Conservation (phyloP, 2,329 filamentous ascomycete species). For the Penicillium sclerotigenum region DNA sequence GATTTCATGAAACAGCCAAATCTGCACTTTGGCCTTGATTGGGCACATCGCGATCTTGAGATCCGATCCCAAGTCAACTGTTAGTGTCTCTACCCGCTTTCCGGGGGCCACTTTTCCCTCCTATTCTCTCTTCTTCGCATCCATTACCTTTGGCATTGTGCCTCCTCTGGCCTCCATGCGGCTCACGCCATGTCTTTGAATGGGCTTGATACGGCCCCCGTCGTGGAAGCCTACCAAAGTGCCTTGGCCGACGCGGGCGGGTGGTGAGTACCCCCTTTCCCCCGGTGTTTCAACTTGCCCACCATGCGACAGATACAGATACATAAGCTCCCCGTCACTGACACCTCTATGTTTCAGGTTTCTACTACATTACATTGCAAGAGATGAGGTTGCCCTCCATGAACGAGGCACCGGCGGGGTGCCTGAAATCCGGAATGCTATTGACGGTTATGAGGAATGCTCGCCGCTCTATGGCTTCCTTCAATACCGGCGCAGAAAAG, state of each 20-base stretch:
- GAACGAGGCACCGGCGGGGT: constrained; percentile 76
- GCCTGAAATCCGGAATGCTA: constrained; percentile 73
- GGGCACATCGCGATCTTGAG: constrained; percentile 7
- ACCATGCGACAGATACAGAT: not conserved
- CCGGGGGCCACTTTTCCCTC: constrained; percentile 12
- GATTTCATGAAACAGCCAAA: not conserved
- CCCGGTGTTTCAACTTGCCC: not conserved
- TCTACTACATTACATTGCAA: constrained; percentile 81
- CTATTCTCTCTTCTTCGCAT: constrained; percentile 6
- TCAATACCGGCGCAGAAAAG: constrained; percentile 82
- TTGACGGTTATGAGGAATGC: constrained; percentile 74
- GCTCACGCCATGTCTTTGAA: constrained; percentile 78
- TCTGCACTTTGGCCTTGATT: constrained; percentile 2
- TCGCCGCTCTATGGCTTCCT: constrained; percentile 91
- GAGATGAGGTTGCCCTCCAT: constrained; percentile 82
- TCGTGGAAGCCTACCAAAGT: constrained; percentile 80
- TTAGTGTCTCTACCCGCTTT: constrained; percentile 5
- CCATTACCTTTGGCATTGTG: constrained; percentile 3
- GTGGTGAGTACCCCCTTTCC: constrained; percentile 66
- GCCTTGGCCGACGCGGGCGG: constrained; percentile 80
- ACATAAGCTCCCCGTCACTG: not conserved
- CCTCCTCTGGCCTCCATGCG: constrained; percentile 30
- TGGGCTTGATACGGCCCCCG: constrained; percentile 76
- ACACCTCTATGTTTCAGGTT: constrained; percentile 61
- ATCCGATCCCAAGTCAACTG: constrained; percentile 1